phyloP scores from a whole-genome alignment of 805 yeast genomes.

The Spathaspora girioi region DNA sequence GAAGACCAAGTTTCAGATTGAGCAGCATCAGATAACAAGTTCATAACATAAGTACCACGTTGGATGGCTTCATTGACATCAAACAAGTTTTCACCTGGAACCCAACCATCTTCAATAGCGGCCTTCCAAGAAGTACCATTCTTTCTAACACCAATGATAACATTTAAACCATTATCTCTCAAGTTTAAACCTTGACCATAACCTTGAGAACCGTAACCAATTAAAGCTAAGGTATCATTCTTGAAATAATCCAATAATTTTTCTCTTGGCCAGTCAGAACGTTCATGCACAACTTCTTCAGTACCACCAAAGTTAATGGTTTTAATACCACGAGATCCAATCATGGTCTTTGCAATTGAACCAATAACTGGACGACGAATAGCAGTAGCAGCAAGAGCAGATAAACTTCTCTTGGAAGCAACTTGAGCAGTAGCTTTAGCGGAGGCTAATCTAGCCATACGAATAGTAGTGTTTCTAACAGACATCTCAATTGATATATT shows the following conservation, averaged over 20 bases:
- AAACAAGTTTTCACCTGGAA: slow-evolving; percentile 97
- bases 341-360: slow-evolving; percentile 34
- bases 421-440: slow-evolving; percentile 40
- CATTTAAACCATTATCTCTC: slow-evolving; percentile 98
- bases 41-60: slow-evolving; percentile 94
- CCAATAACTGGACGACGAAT: slow-evolving; percentile 39
- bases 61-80: slow-evolving; percentile 89
- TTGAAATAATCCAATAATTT: slow-evolving; percentile 94
- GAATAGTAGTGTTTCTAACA: slow-evolving; percentile 41
- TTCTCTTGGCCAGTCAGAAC: slow-evolving; percentile 99
- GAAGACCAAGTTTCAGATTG: slow-evolving; percentile 96
- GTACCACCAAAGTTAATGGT: slow-evolving; percentile 96
- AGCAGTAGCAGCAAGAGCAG: slow-evolving; percentile 46
- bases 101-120: slow-evolving; percentile 99
- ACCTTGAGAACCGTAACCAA: slow-evolving; percentile 99
- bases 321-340: slow-evolving; percentile 86
- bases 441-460: slow-evolving; percentile 47
- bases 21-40: slow-evolving; percentile 98
- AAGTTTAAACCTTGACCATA: slow-evolving; percentile 99
- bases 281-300: slow-evolving; percentile 94
- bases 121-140: slow-evolving; percentile 99
- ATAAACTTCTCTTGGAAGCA: slow-evolving; percentile 64
- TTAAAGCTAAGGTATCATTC: slow-evolving; percentile 94
- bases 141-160: slow-evolving; percentile 97
- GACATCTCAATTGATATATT: slow-evolving; percentile 28